phyloP scores from a whole-genome alignment of 768 basidiomycete species.

The Lyophyllum semitale region DNA sequence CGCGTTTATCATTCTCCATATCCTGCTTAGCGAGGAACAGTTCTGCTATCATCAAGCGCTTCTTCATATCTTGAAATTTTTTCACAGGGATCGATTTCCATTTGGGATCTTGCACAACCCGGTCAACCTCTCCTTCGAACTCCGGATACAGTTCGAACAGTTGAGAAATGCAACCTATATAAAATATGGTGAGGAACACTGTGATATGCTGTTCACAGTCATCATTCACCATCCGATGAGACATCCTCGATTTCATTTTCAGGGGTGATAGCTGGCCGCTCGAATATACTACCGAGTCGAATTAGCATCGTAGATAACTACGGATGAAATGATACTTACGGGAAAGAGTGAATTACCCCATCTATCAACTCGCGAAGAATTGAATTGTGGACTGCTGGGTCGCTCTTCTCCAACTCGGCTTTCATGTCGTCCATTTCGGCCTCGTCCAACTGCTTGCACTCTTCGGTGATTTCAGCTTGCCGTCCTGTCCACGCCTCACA shows the following conservation, averaged over 20 bases:
- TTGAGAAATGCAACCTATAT: not conserved
- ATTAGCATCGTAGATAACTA: not conserved
- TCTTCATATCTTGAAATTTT: constrained; percentile 15
- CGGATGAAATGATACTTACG: not conserved
- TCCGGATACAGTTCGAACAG: constrained; percentile 2
- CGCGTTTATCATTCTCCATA: constrained; percentile 12
- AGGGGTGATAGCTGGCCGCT: not conserved
- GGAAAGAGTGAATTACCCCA: not conserved
- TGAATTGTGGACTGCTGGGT: not conserved
- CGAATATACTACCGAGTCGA: not conserved
- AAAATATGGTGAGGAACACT: not conserved
- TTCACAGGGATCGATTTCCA: constrained; percentile 23
- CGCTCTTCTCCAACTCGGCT: not conserved
- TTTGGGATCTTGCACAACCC: not conserved
- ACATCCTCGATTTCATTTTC: not conserved
- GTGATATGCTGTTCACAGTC: too few relatives aligned
- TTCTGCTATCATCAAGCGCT: constrained; percentile 12
- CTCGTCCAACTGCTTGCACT: not conserved
- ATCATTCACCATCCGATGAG: too few relatives aligned
- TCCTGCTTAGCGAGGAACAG: constrained; percentile 8
- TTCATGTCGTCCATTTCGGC: not conserved
- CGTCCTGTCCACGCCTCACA: not conserved
- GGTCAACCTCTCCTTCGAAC: constrained; percentile 1
- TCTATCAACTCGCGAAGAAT: not conserved
- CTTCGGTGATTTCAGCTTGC: not conserved